phyloP scores from a whole-genome alignment of 164 flowering plant genomes.

The Umbilicus rupestris region DNA sequence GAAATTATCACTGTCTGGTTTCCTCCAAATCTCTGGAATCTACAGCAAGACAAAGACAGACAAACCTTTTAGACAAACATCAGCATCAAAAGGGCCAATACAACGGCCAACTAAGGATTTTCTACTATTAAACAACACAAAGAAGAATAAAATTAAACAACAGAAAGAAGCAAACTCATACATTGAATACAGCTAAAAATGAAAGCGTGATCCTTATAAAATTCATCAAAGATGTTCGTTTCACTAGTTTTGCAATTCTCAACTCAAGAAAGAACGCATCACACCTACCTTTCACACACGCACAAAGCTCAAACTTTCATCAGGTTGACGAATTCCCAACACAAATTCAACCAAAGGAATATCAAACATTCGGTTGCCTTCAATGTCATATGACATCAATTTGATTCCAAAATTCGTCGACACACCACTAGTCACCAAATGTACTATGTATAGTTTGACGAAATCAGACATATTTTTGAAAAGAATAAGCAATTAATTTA shows the following conservation, averaged over 20 bases:
- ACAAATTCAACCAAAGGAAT: not conserved
- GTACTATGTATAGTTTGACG: not conserved
- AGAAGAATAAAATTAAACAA: not conserved
- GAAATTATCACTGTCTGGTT: slow-evolving; percentile 16
- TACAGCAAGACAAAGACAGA: slow-evolving; percentile 1
- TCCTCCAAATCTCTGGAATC: slow-evolving; percentile 28
- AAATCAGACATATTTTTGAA: not conserved
- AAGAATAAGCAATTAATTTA: not conserved
- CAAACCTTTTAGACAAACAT: not conserved
- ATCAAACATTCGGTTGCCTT: not conserved
- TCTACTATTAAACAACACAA: not conserved
- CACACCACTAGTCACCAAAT: not conserved
- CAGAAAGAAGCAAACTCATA: not conserved
- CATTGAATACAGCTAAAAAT: not conserved
- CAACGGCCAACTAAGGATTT: not conserved
- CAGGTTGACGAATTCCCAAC: not conserved
- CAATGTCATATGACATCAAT: not conserved
- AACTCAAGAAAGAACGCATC: not conserved
- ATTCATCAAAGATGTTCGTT: not conserved
- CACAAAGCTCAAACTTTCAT: not conserved
- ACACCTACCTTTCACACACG: not conserved
- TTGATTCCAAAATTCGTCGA: not conserved
- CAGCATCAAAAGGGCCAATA: not conserved
- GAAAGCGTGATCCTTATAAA: not conserved
- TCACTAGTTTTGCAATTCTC: not conserved